Evolutionary conservation across 75 land plant genomes (phyloP), one percentile per base, ranked within the genome.

Genomic region (Isoetes taiwanensis): DNA sequence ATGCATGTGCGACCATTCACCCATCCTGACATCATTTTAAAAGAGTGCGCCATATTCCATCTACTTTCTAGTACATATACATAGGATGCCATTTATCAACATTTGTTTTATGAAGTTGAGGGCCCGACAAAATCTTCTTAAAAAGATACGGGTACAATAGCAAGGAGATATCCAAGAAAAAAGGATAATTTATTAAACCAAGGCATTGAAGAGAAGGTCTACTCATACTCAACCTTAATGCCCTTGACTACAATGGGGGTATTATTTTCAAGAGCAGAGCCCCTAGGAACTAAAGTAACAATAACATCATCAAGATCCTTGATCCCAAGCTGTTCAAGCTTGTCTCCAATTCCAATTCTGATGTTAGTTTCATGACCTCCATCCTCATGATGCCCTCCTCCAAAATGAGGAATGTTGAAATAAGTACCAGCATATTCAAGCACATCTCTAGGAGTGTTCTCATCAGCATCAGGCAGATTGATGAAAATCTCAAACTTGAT

Each of bases 401-500:
- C 38, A 37, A 37, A 37, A 14, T 37, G 38, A 0, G 81, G 79
- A 32, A 78, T 69, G 62, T 70, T 73, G 52, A 75, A 67, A 32
- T 69, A 82, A 10, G 79, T 76, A 3, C 82, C 86, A 0, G 74
- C 79, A 30, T 66, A 73, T 67, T 82, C 72, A 0, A 30, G 21
- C 0, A 57, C 54, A 2, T 50, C 67, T 9, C 8, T 25, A 0
- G 12, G 10, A 23, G 60, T 32, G 39, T 54, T 54, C 68, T 14
- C 64, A 63, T 27, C 42, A 69, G 11, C 52, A 2, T 38, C 43
- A 3, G 0, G 67, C 35, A 71, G 26, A 46, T 82, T 77, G 14
- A 82, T 32, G 46, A 55, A 82, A 24, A 78, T 77, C 38, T 78
- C 82, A 28, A 82, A 72, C 56, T 82, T 82, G 52, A 65, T 72